phyloP scores from a whole-genome alignment of 768 basidiomycete genomes.

The Lentinula raphanica region DNA sequence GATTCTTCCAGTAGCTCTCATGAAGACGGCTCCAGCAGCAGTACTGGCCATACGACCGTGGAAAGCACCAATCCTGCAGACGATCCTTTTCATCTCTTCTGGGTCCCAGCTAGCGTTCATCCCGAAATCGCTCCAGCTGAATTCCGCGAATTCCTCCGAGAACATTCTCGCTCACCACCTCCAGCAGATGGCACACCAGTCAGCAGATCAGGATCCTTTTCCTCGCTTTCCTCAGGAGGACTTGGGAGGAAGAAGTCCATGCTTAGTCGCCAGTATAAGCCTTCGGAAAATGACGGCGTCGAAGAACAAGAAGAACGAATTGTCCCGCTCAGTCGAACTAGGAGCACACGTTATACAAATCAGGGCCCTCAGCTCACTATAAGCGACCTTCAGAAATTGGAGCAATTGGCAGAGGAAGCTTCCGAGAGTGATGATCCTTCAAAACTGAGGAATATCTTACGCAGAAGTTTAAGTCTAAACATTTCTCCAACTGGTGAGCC shows the following conservation, averaged over 20 bases:
- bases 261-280: constrained; percentile 91
- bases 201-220: constrained; percentile 38
- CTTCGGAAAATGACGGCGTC: constrained; percentile 68
- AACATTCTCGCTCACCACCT: constrained; percentile 69
- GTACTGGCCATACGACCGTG: constrained; percentile 20
- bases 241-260: constrained; percentile 88
- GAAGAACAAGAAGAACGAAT: constrained; percentile 60
- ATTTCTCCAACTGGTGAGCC: constrained; percentile 80
- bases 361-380: constrained; percentile 86
- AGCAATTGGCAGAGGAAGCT: constrained; percentile 89
- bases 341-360: constrained; percentile 61
- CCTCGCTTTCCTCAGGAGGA: constrained; percentile 35
- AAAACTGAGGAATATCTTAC: constrained; percentile 69
- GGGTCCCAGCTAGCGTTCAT: constrained; percentile 95
- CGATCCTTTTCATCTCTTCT: constrained; percentile 91
- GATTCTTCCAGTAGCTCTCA: constrained; percentile 39
- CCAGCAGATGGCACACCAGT: constrained; percentile 40
- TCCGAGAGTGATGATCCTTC: constrained; percentile 77
- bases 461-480: constrained; percentile 86
- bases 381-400: constrained; percentile 89
- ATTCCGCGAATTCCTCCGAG: constrained; percentile 91
- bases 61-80: constrained; percentile 38
- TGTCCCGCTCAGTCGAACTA: constrained; percentile 63
- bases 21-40: constrained; percentile 26
- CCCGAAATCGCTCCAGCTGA: constrained; percentile 97